These are phyloP conservation scores for Metahyphopichia silvanorum DNA, from an alignment of 805 yeast genomes.

Conservation along the genomic window DNA sequence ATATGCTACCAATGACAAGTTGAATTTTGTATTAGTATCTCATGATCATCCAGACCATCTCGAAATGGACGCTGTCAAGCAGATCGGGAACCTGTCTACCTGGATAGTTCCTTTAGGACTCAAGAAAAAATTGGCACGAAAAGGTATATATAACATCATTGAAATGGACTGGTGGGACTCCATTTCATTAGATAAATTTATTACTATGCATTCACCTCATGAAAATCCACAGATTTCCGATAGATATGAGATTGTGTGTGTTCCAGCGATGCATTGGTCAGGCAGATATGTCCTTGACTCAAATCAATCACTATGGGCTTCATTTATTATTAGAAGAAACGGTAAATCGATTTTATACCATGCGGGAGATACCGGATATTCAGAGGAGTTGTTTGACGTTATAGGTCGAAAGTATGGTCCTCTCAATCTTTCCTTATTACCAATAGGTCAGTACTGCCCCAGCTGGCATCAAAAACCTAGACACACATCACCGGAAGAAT, in stretches of 20 bases:
- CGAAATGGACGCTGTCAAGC: conserved; percentile 56
- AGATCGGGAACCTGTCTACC: conserved; percentile 51
- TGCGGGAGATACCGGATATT: conserved; percentile 94
- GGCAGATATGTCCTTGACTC: conserved; percentile 82
- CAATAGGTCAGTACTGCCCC: conserved; percentile 95
- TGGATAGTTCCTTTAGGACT: conserved; percentile 93
- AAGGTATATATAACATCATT: conserved; percentile 58
- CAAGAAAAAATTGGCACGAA: conserved; percentile 50
- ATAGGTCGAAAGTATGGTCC: conserved; percentile 64
- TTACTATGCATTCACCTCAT: conserved; percentile 25
- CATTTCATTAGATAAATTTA: conserved; percentile 33
- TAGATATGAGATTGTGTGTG: conserved; percentile 74
- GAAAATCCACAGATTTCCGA: conserved; percentile 30
- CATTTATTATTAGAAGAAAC: conserved; percentile 67
- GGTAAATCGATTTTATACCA: conserved; percentile 77
- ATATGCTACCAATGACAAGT: conserved; percentile 50
- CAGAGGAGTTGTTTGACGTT: conserved; percentile 64
- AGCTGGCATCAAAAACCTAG: conserved; percentile 91
- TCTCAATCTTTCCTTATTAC: conserved; percentile 62
- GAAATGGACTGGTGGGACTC: conserved; percentile 95
- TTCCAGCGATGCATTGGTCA: conserved; percentile 98
- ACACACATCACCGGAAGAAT: conserved; percentile 81
- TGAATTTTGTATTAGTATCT: conserved; percentile 72
- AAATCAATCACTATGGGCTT: conserved; percentile 84
- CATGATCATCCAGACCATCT: conserved; percentile 97